Percentiles rank a stretch among this genome's conserved stretches.
phyloP scores from a whole-genome alignment of 2,329 filamentous ascomycete species.

The Neofusicoccum laricinum region DNA sequence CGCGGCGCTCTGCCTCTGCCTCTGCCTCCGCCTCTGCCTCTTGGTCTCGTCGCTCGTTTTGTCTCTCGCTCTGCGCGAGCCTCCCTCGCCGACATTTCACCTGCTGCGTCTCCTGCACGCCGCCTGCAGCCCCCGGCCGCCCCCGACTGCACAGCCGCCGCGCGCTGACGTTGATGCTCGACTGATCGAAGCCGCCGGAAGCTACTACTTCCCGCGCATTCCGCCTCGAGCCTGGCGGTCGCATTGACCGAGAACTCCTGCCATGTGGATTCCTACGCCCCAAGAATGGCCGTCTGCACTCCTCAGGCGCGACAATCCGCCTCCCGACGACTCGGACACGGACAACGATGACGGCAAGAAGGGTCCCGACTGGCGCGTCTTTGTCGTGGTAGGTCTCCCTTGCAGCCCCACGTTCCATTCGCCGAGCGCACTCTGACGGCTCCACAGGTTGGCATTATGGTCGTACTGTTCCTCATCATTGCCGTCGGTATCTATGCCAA shows the following conservation, averaged over 20 bases:
- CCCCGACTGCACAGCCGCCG: slow-evolving; percentile 4
- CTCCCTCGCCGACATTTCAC: neutral
- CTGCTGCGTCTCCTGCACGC: neutral
- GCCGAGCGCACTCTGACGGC: neutral
- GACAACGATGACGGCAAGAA: neutral
- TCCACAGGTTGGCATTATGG: slow-evolving; percentile 6
- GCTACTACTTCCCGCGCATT: slow-evolving; percentile 14
- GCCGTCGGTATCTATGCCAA: slow-evolving; percentile 8
- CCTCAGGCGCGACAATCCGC: neutral
- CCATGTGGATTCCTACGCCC: slow-evolving; percentile 7
- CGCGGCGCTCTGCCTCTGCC: neutral
- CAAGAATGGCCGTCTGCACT: neutral
- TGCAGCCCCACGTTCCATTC: neutral
- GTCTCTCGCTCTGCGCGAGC: neutral
- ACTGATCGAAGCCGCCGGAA: slow-evolving; percentile 14
- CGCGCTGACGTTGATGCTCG: slow-evolving; percentile 14
- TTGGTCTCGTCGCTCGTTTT: slow-evolving; percentile 8
- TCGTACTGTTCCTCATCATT: slow-evolving; percentile 10
- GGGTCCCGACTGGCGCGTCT: slow-evolving; percentile 12
- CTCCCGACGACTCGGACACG: neutral
- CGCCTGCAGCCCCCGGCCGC: neutral
- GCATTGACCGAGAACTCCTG: neutral
- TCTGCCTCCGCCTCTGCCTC: neutral
- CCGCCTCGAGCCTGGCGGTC: slow-evolving; percentile 9
- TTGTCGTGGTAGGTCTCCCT: slow-evolving; percentile 10